Conservation (phyloP, 1,284 basidiomycete genomes). For the Marasmius oreades region DNA sequence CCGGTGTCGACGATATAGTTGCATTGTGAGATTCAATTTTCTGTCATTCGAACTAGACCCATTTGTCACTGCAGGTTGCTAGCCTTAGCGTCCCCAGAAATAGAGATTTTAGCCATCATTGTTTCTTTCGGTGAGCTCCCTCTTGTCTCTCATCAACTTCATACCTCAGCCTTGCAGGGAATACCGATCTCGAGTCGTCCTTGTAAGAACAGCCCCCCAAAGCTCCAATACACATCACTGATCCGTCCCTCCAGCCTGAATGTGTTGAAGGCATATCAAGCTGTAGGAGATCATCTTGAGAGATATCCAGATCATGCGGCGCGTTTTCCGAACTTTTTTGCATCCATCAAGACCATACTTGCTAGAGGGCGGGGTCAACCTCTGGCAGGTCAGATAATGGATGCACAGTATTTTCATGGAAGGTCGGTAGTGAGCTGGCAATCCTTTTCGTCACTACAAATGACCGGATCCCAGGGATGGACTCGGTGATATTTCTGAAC, state of each 20-base stretch:
- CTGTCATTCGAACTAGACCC: slow-evolving; percentile 3
- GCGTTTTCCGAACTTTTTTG: slow-evolving; percentile 61
- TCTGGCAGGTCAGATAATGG: slow-evolving; percentile 72
- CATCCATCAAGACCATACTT: slow-evolving; percentile 53
- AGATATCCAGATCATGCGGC: slow-evolving; percentile 48
- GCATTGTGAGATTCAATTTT: slow-evolving; percentile 54
- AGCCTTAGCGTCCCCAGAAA: slow-evolving; percentile 70
- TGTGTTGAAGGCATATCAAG: slow-evolving; percentile 76
- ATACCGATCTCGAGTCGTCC: slow-evolving; percentile 62
- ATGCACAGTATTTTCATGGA: slow-evolving; percentile 87
- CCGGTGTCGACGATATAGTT: slow-evolving; percentile 90
- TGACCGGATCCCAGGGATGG: slow-evolving; percentile 63
- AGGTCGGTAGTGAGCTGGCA: slow-evolving; percentile 37
- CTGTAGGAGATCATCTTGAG: slow-evolving; percentile 64
- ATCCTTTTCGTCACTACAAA: slow-evolving; percentile 9
- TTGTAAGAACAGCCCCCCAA: slow-evolving; percentile 39
- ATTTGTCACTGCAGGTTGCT: slow-evolving; percentile 44
- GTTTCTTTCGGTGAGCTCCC: slow-evolving; percentile 67
- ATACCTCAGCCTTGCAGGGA: slow-evolving; percentile 42
- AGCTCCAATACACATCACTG: not conserved
- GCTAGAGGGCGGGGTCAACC: slow-evolving; percentile 71
- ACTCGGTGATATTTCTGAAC: slow-evolving; percentile 66
- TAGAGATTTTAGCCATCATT: slow-evolving; percentile 76
- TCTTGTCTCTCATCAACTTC: not conserved
- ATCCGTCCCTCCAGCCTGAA: slow-evolving; percentile 51